Base-by-base conservation (phyloP, 78 protist genomes). In the Dictyostelium discoideum region DNA sequence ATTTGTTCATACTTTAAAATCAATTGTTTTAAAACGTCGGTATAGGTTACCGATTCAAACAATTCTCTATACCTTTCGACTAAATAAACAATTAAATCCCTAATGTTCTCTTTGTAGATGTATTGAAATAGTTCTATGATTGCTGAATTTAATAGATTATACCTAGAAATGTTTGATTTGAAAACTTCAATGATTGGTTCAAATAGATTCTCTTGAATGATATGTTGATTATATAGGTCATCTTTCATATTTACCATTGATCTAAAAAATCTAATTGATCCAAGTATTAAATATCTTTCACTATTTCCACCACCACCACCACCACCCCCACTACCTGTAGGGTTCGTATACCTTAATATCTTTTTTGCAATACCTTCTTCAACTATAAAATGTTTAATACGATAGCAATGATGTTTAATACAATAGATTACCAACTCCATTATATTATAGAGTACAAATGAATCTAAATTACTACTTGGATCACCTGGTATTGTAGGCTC, bases 111-210 rank as follows among this genome's bases (percentile, higher is more conserved):
- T 76, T 50, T 48, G 65, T 84, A 76, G 85, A 92, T 39, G 37
- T 86, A 93, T 32, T 97, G 97, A 22, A 97, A 32, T 67, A 97
- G 87, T 14, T 96, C 98, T 37, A 97, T 85, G 46, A 96, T 57
- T 32, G 97, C 96, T 3, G 97, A 93, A 72, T 97, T 96, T n/a
- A 97, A 13, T 60, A 96, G 92, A 50, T 97, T 97, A 84, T 96
- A 86, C 9, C 77, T 54, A 18, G 80, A n/a, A 4, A 87, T 84
- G 81, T 97, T 97, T 60, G 74, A 69, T 85, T 48, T 78, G 18
- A 94, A 86, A 48, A 95, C 44, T 10, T 93, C 86, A 39, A 93
- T 82, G 14, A 97, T 79, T 46, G 88, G 92, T 8, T 95, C 86
- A 54, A 90, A 86, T 86, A 96, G 96, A 37, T 82, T 29, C 63